Base-by-base conservation (phyloP, 1,284 basidiomycete species). In the Ustilago shanxiensis region DNA sequence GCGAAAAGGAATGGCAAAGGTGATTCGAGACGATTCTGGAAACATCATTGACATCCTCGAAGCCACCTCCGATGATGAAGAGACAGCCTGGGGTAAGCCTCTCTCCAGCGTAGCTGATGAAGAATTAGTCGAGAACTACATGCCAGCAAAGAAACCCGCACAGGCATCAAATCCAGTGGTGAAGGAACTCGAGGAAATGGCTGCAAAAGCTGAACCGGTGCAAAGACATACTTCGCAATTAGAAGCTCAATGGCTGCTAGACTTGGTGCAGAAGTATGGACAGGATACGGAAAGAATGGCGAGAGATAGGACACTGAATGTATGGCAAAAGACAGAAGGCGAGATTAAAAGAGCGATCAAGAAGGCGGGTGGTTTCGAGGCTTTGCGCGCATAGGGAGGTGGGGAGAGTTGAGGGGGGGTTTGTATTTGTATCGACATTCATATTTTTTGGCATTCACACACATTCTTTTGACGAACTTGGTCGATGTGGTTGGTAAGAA, bases 291-390 rank as follows among this genome's bases (percentile, higher is more conserved):
- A 90, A 28, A 88, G 87, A 44, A 97, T 97, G 94, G 90, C 91
- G 11, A 89, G 89, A 74, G 95, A 98, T 87, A 87, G 90, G 74
- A 91, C 89, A 86, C 86, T 92, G 71, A 98, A 99, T 84, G 87
- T 90, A 24, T 92, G 91, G 87, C 96, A 98, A 87, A 91, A 92
- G 85, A 98, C 95, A 4, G 89, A 89, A 39, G 95, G 94, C 18
- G 91, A 95, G 87, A 88, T 99, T 83, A 89, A 86, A 81, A 82
- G 88, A 22, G 83, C 83, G 14, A 79, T 81, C 49, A 67, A 64
- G 22, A 81, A 81, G 49, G 79, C 79, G 10, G 74, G 79, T 50
- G 79, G 79, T 0, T 35, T 76, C 50, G 71, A 65, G 24, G 67
- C 72, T 14, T 56, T 79, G 11, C n/a, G 20, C 7, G 11, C 20